These are phyloP conservation scores for Saccharum spontaneum DNA, from an alignment of 176 grass and related monocot genomes.

Conservation along the genomic window DNA sequence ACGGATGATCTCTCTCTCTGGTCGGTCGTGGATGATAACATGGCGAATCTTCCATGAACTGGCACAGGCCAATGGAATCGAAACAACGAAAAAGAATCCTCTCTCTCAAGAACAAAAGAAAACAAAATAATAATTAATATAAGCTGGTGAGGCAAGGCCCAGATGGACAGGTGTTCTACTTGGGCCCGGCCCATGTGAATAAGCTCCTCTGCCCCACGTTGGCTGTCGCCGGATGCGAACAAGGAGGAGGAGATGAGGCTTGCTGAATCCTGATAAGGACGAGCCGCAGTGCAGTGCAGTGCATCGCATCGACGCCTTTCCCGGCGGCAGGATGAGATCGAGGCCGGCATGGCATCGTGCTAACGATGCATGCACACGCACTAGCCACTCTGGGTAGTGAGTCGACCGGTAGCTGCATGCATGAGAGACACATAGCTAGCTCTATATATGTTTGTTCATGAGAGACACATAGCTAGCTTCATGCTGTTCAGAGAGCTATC, in stretches of 20 bases:
- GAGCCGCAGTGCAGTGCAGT: not conserved
- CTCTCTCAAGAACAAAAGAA: too few species aligned
- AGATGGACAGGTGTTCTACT: not conserved
- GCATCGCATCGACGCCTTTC: not conserved
- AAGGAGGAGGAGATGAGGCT: not conserved
- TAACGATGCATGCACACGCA: not conserved
- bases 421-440: too few species aligned
- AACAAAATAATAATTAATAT: not conserved
- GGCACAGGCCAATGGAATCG: not conserved
- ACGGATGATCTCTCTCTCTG: not conserved
- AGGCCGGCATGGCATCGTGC: not conserved
- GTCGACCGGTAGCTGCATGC: not conserved
- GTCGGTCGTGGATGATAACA: not conserved
- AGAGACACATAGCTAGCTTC: too few species aligned
- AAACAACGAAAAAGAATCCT: not conserved
- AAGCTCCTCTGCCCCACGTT: not conserved
- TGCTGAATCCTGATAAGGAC: not conserved
- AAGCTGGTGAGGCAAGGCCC: not conserved
- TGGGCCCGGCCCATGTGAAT: not conserved
- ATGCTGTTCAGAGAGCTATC: not conserved
- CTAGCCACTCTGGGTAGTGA: not conserved
- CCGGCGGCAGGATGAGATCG: not conserved
- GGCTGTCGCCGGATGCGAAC: not conserved
- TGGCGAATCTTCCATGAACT: conserved; percentile 9
- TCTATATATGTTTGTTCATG: too few species aligned